A percentile compares a stretch with the other conserved stretches of the same genome.
These are phyloP conservation scores for Acarospora socialis DNA, from an alignment of 2,329 filamentous ascomycete genomes.

Conservation along the genomic window DNA sequence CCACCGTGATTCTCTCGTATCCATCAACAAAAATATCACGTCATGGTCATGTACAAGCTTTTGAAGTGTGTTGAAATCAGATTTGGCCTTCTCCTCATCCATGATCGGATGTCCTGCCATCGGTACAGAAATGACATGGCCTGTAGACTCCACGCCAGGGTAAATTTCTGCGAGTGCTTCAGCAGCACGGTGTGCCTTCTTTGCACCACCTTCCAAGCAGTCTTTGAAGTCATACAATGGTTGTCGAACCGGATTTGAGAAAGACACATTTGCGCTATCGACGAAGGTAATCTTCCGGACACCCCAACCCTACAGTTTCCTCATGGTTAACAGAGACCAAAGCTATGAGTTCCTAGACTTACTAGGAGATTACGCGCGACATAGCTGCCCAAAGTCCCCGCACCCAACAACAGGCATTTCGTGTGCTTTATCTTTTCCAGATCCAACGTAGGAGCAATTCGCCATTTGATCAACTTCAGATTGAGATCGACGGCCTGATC, in stretches of 20 bases:
- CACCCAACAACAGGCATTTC: conserved; percentile 79
- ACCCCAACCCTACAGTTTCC: conserved; percentile 56
- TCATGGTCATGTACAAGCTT: conserved; percentile 72
- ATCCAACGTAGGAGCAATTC: conserved; percentile 76
- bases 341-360: conserved; percentile 10
- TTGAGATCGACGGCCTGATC: conserved; percentile 94
- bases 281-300: conserved; percentile 91
- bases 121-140: conserved; percentile 72
- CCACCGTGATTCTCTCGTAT: conserved; percentile 89
- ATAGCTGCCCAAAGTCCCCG: conserved; percentile 86
- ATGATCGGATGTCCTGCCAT: conserved; percentile 88
- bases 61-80: conserved; percentile 62
- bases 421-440: conserved; percentile 80
- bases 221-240: conserved; percentile 85
- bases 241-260: conserved; percentile 90
- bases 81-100: conserved; percentile 53
- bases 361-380: conserved; percentile 76
- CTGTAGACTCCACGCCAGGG: conserved; percentile 70
- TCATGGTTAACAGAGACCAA: conserved; percentile 1
- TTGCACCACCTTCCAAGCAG: conserved; percentile 68
- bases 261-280: conserved; percentile 85
- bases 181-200: conserved; percentile 70
- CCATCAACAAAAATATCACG: conserved; percentile 91
- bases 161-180: conserved; percentile 74
- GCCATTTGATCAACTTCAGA: conserved; percentile 97